Percentiles rank a stretch among this genome's conserved stretches.
Evolutionary conservation across 2,329 filamentous ascomycete species (phyloP).

Genomic region (Aspergillus aculeatinus): DNA sequence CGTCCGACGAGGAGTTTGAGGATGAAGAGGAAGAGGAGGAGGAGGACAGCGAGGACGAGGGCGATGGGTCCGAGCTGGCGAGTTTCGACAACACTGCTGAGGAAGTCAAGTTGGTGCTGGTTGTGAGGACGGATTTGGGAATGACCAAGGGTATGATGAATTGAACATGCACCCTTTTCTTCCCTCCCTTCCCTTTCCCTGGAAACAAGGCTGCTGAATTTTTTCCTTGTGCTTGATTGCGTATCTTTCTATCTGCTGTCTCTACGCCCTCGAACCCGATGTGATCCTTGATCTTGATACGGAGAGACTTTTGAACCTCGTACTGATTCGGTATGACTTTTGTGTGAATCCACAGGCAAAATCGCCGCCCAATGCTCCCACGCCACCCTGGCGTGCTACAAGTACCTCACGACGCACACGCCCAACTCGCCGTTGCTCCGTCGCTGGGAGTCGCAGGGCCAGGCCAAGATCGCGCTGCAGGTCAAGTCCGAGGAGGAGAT

Average conservation of each 20-base stretch:
- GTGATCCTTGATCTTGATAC: not conserved
- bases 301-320: not conserved
- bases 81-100: constrained; percentile 59
- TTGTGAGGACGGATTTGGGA: constrained; percentile 88
- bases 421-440: constrained; percentile 62
- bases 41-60: constrained; percentile 69
- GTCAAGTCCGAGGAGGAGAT: constrained; percentile 78
- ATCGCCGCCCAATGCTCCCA: constrained; percentile 94
- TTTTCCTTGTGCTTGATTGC: no score
- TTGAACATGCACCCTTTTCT: not conserved
- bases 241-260: constrained; percentile 1
- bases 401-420: constrained; percentile 64
- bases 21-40: constrained; percentile 57
- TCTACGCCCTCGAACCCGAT: not conserved
- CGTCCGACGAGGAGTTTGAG: constrained; percentile 40
- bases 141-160: constrained; percentile 83
- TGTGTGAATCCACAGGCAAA: constrained; percentile 67
- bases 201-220: no score
- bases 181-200: no score
- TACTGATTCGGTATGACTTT: not conserved
- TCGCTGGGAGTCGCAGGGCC: constrained; percentile 82
- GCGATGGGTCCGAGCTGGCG: constrained; percentile 50
- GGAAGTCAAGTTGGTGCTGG: constrained; percentile 91
- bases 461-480: constrained; percentile 92
- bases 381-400: constrained; percentile 97